Percentiles rank a stretch among this genome's conserved stretches.
phyloP scores from a whole-genome alignment of 2,329 filamentous ascomycete species.

The Paraconiothyrium sp. region DNA sequence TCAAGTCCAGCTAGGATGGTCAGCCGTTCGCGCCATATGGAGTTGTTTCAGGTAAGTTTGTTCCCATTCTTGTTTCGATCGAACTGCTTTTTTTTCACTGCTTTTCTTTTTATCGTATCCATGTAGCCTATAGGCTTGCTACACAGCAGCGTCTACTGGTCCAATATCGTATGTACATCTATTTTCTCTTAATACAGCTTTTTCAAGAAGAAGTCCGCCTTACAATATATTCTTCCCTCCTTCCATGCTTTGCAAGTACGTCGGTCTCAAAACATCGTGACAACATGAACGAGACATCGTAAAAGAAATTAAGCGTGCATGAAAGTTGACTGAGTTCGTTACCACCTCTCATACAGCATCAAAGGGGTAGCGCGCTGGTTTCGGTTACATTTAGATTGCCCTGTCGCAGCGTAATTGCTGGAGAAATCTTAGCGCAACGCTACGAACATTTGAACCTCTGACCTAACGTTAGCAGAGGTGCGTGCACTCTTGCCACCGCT shows the following conservation, averaged over 20 bases:
- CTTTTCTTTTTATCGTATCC: no score
- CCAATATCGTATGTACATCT: neutral
- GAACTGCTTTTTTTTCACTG: neutral
- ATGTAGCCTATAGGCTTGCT: no score
- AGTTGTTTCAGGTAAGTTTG: neutral
- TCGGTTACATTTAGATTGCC: neutral
- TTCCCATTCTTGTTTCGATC: neutral
- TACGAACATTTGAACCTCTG: neutral
- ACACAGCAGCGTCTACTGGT: neutral
- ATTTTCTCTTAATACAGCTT: neutral
- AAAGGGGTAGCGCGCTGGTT: neutral
- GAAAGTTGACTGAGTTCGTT: neutral
- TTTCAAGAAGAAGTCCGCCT: neutral
- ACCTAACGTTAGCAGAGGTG: neutral
- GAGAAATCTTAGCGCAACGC: neutral
- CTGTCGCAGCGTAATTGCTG: neutral
- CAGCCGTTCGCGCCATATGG: neutral
- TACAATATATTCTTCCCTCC: no score
- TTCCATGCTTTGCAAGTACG: no score
- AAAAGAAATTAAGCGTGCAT: neutral
- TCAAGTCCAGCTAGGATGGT: neutral
- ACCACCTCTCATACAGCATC: neutral
- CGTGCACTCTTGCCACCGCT: neutral
- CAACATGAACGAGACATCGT: no score
- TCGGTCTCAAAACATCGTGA: no score